phyloP scores from a whole-genome alignment of 164 flowering plant genomes.

The Magnolia kwangsiensis region DNA sequence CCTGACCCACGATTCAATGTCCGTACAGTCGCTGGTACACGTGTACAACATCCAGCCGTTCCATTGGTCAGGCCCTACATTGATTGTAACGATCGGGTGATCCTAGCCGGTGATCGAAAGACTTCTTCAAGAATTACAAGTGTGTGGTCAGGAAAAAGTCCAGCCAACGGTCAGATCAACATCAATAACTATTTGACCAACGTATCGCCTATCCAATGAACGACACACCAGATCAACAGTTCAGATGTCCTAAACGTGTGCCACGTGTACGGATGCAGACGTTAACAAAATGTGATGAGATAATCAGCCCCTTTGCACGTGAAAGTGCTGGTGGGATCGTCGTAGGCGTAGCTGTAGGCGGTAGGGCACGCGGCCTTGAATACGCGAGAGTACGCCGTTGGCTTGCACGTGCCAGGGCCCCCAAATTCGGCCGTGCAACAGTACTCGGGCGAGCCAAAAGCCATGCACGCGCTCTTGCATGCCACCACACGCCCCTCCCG shows the following conservation, averaged over 20 bases:
- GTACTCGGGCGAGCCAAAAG: conserved; percentile 71
- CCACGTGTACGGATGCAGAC: no score
- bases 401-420: conserved; percentile 47
- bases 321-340: conserved; percentile 63
- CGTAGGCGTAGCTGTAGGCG: conserved; percentile 64
- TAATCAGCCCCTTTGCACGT: conserved; percentile 59
- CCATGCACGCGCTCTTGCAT: conserved; percentile 87
- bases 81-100: no score
- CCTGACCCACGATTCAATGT: no score
- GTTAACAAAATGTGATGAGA: conserved; percentile 30
- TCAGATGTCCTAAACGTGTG: background rate
- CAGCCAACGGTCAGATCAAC: background rate
- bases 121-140: no score
- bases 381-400: conserved; percentile 52
- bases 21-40: no score
- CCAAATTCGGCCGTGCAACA: conserved; percentile 63
- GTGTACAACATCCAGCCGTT: no score
- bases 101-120: no score
- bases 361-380: conserved; percentile 61
- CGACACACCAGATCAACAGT: background rate
- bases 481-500: conserved; percentile 49
- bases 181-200: no score
- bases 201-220: no score
- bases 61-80: no score
- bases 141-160: background rate